phyloP scores from a whole-genome alignment of 2,329 filamentous ascomycete species.

The Calonectria hawksworthii region DNA sequence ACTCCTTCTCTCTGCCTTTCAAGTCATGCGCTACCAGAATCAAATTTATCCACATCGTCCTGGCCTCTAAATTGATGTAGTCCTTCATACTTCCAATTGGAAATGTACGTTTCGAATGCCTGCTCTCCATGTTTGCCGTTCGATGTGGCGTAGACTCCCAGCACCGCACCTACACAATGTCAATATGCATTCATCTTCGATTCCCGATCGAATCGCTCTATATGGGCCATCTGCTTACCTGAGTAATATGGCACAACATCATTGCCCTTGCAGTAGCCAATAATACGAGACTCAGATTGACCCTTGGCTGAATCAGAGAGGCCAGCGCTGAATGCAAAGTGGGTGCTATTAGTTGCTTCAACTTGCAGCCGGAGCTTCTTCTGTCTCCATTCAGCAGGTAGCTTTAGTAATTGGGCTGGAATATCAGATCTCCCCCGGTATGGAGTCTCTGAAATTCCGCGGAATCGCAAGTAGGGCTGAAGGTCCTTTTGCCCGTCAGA shows the following conservation, averaged over 20 bases:
- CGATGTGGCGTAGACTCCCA: neutral
- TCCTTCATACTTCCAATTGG: neutral
- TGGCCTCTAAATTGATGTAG: neutral
- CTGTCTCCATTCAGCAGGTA: neutral
- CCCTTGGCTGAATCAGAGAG: neutral
- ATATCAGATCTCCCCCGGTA: neutral
- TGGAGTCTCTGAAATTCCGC: neutral
- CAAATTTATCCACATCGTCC: neutral
- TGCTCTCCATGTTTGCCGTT: neutral
- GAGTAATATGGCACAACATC: neutral
- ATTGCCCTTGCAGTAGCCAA: neutral
- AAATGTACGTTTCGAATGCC: neutral
- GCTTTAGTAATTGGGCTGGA: neutral
- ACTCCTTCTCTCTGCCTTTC: neutral
- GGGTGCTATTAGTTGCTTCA: neutral
- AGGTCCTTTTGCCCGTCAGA: neutral
- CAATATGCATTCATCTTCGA: neutral
- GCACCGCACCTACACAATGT: neutral
- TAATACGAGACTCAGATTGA: neutral
- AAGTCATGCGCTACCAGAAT: neutral
- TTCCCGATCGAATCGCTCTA: neutral
- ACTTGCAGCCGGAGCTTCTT: neutral
- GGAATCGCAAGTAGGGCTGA: neutral
- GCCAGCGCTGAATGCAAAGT: neutral
- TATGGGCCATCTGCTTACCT: neutral